These are phyloP conservation scores for Phyllosticta citrichinensis DNA, from an alignment of 2,329 filamentous ascomycete genomes.

Conservation along the genomic window DNA sequence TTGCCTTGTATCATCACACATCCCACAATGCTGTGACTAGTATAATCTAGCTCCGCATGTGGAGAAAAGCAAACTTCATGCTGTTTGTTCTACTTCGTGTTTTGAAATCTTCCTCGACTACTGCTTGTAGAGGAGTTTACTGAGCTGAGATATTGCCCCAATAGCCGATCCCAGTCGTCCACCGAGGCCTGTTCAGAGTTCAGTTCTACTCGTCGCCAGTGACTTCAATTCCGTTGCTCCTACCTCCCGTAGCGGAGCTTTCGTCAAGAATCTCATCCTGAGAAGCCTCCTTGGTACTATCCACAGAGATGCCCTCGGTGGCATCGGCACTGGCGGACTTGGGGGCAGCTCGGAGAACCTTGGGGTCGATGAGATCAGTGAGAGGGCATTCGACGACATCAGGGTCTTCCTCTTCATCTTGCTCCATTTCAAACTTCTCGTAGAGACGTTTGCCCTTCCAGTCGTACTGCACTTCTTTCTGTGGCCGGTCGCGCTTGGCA, in stretches of 20 bases:
- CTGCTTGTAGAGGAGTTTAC: background rate
- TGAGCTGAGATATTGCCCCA: background rate
- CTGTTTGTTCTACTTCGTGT: background rate
- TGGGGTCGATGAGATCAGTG: background rate
- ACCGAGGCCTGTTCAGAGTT: background rate
- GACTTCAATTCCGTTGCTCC: background rate
- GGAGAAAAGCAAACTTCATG: no score
- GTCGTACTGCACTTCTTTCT: slow-evolving; percentile 51
- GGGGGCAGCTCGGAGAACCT: background rate
- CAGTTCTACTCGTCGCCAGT: background rate
- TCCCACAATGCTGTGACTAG: no score
- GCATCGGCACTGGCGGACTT: background rate
- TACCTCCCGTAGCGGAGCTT: background rate
- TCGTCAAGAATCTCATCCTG: background rate
- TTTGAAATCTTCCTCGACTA: background rate
- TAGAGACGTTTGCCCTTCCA: slow-evolving; percentile 65
- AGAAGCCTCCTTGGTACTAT: background rate
- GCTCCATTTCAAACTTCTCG: slow-evolving; percentile 62
- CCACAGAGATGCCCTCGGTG: background rate
- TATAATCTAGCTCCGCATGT: no score
- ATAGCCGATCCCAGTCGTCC: background rate
- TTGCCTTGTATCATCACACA: no score
- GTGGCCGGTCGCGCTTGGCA: slow-evolving; percentile 53
- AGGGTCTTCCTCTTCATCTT: slow-evolving; percentile 40
- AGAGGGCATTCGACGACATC: background rate